phyloP scores from a whole-genome alignment of 1,284 basidiomycete species.

The Volvariella volvacea region DNA sequence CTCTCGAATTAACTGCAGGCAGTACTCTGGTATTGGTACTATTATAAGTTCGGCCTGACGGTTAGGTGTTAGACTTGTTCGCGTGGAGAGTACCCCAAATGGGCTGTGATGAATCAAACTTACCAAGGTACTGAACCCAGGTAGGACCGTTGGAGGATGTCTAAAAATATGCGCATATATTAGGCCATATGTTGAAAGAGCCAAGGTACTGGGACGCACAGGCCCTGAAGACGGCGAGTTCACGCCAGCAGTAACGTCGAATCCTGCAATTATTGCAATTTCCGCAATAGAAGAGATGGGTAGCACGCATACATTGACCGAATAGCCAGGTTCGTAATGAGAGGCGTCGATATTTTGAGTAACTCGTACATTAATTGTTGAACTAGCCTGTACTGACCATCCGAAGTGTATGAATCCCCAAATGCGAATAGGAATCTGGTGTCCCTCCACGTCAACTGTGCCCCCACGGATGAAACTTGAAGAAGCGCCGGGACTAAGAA shows the following conservation, averaged over 20 bases:
- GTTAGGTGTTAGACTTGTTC: conserved; percentile 14
- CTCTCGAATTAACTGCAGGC: not conserved
- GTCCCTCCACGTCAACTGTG: conserved; percentile 33
- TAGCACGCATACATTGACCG: too few species aligned
- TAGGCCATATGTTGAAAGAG: conserved; percentile 1
- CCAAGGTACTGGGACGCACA: conserved; percentile 27
- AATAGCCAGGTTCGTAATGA: too few species aligned
- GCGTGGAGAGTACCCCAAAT: not conserved
- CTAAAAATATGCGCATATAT: conserved; percentile 17
- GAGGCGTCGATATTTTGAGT: not conserved
- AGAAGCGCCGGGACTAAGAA: conserved; percentile 2
- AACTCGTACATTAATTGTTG: not conserved
- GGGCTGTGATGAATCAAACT: conserved; percentile 9
- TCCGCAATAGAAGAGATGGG: too few species aligned
- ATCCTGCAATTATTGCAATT: conserved; percentile 30
- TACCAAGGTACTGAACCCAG: conserved; percentile 53
- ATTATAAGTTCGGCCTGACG: conserved; percentile 40
- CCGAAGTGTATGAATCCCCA: conserved; percentile 46
- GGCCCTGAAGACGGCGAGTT: conserved; percentile 46
- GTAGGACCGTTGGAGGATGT: conserved; percentile 60
- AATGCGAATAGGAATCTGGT: conserved; percentile 47
- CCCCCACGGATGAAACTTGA: conserved; percentile 8
- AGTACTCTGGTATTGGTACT: conserved; percentile 44
- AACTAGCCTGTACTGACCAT: conserved; percentile 16
- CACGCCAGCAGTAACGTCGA: conserved; percentile 52